These are phyloP conservation scores for Bullera alba DNA, from an alignment of 768 basidiomycete species.

Conservation along the genomic window DNA sequence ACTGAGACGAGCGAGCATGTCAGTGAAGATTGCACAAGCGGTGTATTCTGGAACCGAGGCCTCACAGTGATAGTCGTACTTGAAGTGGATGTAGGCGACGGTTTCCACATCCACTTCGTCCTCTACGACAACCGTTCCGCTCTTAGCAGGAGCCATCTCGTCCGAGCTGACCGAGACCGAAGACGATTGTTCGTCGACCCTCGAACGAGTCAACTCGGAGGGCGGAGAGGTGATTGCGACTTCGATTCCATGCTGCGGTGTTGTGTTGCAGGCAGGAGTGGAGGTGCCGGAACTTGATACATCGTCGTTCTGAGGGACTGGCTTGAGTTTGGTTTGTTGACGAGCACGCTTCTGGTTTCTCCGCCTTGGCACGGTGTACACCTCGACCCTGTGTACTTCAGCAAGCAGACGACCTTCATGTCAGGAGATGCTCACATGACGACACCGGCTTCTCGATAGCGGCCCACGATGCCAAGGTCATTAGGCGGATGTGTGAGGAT, in stretches of 20 bases:
- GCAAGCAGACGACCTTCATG: not conserved
- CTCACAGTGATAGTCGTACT: constrained; percentile 9
- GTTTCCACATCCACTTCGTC: constrained; percentile 2
- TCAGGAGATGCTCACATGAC: not conserved
- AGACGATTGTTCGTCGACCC: not conserved
- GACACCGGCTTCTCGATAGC: not conserved
- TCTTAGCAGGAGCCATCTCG: not conserved
- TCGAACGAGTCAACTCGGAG: too few relatives aligned
- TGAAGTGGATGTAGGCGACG: constrained; percentile 15
- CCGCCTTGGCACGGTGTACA: constrained; percentile 1
- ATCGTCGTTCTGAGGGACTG: too few relatives aligned
- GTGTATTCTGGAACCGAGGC: not conserved
- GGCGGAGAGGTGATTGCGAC: too few relatives aligned
- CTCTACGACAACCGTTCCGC: not conserved
- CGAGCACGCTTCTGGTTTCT: not conserved
- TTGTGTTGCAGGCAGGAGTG: not conserved
- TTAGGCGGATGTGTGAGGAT: constrained; percentile 1
- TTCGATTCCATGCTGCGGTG: not conserved
- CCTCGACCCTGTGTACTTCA: not conserved
- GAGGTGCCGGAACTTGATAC: not conserved
- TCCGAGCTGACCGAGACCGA: not conserved
- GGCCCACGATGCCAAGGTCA: not conserved
- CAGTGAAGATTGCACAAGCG: not conserved
- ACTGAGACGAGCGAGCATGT: not conserved
- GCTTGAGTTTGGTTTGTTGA: not conserved